phyloP scores from a whole-genome alignment of 2,329 filamentous ascomycete species.

The Trichoderma pleuroti region DNA sequence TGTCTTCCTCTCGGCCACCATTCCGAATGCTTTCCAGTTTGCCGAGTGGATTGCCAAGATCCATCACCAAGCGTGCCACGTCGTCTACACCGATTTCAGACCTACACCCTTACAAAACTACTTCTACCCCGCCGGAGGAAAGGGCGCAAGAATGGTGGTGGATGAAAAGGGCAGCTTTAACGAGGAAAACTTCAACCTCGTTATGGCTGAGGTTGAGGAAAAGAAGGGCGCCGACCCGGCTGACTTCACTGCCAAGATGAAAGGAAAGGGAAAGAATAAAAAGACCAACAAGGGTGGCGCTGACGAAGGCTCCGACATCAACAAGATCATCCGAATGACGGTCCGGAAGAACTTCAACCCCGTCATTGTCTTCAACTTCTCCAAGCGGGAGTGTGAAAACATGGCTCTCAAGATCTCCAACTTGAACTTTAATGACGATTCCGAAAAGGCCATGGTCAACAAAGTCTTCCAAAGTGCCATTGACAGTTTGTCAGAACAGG shows the following conservation, averaged over 20 bases:
- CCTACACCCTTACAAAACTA: conserved; percentile 97
- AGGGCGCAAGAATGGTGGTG: conserved; percentile 89
- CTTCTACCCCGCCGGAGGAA: conserved; percentile 89
- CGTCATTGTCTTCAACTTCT: conserved; percentile 99
- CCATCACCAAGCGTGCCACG: conserved; percentile 95
- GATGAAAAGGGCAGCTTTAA: conserved; percentile 96
- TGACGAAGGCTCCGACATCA: conserved; percentile 75
- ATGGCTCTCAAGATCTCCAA: conserved; percentile 83
- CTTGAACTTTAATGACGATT: conserved; percentile 92
- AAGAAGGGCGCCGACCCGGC: conserved; percentile 81
- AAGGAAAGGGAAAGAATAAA: conserved; percentile 88
- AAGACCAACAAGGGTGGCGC: conserved; percentile 85
- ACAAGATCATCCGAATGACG: conserved; percentile 98
- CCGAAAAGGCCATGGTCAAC: conserved; percentile 88
- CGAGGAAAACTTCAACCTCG: conserved; percentile 95
- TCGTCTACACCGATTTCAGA: conserved; percentile 97
- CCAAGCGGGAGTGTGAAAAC: conserved; percentile 92
- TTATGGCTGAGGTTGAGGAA: conserved; percentile 85
- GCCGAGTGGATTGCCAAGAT: conserved; percentile 99
- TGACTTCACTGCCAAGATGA: conserved; percentile 74
- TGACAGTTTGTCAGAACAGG: conserved; percentile 86
- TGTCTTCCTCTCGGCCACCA: conserved; percentile 96
- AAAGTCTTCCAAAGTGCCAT: conserved; percentile 95
- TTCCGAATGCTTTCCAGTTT: conserved; percentile 98
- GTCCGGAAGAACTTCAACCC: conserved; percentile 97